Base-by-base conservation (phyloP, 2,329 filamentous ascomycete genomes). In the Calonectria henricotiae region DNA sequence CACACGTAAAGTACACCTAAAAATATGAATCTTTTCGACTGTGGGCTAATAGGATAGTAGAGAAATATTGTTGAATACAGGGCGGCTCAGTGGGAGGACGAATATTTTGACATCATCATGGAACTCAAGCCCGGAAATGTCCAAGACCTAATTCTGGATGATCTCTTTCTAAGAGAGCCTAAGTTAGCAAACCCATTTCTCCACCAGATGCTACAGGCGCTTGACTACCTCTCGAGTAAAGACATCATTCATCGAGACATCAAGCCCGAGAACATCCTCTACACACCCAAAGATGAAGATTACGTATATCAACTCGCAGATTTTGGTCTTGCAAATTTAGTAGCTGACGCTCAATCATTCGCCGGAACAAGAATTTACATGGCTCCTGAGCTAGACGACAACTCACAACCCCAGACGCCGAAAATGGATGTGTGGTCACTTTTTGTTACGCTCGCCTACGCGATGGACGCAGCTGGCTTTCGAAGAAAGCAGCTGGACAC, bases 361-460 rank as follows among this genome's bases (percentile, higher is more conserved):
- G 39, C 41, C 23, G 54, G 44, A 12, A 20, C 30, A 5, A 1
- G 7, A 11, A 43, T 47, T 7, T 78, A 67, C 61, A 75, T 77
- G 69, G 74, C 58, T 2, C 41, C 41, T 9, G 27, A 62, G 41
- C 13, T 35, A 17, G 41, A 62, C 1, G 30, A 5, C 8, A 17
- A 8, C 5, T 11, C n/a, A 46, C 11, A 61, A 8, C 73, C 71
- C 5, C 73, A 77, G 60, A 75, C 73, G 27, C 32, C 43, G 13
- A 78, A 77, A 63, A 46, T 73, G 9, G 78, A 79, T 51, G 58
- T 79, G 12, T 79, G 74, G 77, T 79, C 76, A 3, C 69, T 79
- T 12, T 79, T 68, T 61, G 73, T 76, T 32, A 76, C 78, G 20
- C 30, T 64, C 30, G 32, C 30, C 2, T 68, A 60, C 44, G 49